phyloP scores from a whole-genome alignment of 306 rosid species.

The apple (Malus domestica) region DNA sequence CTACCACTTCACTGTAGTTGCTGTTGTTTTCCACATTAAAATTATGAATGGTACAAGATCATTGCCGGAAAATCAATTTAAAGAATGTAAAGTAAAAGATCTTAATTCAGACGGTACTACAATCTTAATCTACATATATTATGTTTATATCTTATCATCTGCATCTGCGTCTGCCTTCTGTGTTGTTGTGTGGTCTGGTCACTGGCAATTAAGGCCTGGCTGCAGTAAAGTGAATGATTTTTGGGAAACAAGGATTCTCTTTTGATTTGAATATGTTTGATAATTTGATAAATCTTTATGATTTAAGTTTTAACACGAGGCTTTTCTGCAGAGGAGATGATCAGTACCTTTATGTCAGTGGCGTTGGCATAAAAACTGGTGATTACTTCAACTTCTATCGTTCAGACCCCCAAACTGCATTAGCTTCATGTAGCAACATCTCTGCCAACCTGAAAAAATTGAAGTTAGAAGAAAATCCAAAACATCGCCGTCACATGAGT shows the following conservation, averaged over 20 bases:
- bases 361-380: slow-evolving; percentile 58
- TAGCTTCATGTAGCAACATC: slow-evolving; percentile 29
- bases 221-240: neutral
- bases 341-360: slow-evolving; percentile 55
- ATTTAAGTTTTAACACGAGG: neutral
- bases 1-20: neutral
- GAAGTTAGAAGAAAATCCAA: slow-evolving; percentile 22
- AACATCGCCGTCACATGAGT: neutral
- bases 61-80: neutral
- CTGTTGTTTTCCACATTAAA: neutral
- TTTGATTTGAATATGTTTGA: neutral
- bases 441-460: slow-evolving; percentile 37
- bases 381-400: slow-evolving; percentile 63
- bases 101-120: neutral
- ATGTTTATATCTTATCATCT: neutral
- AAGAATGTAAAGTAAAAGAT: neutral
- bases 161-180: neutral
- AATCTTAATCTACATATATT: neutral
- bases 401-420: slow-evolving; percentile 48
- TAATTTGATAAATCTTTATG: neutral
- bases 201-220: too few species aligned
- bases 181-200: neutral
- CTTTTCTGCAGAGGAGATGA: slow-evolving; percentile 56
- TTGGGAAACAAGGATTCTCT: neutral
- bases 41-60: neutral